Percentiles rank a stretch among this genome's conserved stretches.
phyloP scores from a whole-genome alignment of 2,329 filamentous ascomycete species.

The Cladophialophora psammophila region DNA sequence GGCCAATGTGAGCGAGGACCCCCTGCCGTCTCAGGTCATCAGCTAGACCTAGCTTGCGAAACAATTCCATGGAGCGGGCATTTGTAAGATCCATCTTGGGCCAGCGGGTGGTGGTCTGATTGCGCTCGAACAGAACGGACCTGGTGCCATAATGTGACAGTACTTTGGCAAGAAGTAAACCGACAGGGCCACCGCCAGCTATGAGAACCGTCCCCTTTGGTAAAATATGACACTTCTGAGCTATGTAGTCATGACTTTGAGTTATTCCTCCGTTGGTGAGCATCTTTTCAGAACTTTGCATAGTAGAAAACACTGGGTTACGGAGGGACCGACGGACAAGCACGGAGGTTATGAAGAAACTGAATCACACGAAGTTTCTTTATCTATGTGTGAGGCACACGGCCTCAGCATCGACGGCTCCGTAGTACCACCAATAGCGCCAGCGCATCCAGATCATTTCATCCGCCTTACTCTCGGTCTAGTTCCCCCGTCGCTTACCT shows the following conservation, averaged over 20 bases:
- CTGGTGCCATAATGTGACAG: slow-evolving; percentile 33
- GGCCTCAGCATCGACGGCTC: background rate
- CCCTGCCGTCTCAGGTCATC: slow-evolving; percentile 28
- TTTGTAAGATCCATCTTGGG: slow-evolving; percentile 53
- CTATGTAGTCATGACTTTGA: no score
- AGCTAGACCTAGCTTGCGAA: slow-evolving; percentile 35
- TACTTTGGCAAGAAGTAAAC: slow-evolving; percentile 49
- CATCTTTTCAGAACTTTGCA: background rate
- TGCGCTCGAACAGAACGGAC: slow-evolving; percentile 42
- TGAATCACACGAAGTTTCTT: background rate
- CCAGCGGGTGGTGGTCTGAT: slow-evolving; percentile 44
- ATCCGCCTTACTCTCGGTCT: background rate
- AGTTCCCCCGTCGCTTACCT: background rate
- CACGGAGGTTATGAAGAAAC: background rate
- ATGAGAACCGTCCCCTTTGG: slow-evolving; percentile 49
- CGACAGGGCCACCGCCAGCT: slow-evolving; percentile 56
- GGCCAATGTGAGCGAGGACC: slow-evolving; percentile 16
- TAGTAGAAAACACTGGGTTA: no score
- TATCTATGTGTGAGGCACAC: background rate
- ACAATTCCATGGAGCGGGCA: slow-evolving; percentile 48
- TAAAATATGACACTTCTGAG: slow-evolving; percentile 5
- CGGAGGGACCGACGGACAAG: no score
- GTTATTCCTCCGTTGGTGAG: background rate
- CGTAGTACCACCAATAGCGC: background rate
- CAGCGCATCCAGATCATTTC: background rate